Conservation (phyloP, 2,329 filamentous ascomycete species). For the Penicillium concentricum region DNA sequence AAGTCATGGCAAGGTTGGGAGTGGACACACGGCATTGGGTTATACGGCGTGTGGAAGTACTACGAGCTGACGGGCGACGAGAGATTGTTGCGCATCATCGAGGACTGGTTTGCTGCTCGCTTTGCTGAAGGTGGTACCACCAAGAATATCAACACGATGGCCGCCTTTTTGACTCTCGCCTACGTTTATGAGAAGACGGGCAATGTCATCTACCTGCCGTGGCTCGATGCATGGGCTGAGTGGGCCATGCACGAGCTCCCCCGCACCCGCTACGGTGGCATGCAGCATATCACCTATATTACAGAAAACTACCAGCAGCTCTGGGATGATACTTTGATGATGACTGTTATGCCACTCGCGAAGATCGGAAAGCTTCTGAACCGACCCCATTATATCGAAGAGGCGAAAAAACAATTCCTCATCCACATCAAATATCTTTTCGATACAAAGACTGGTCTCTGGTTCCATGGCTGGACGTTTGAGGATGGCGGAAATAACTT, state of each 20-base stretch:
- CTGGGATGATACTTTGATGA: conserved; percentile 87
- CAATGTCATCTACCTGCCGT: conserved; percentile 68
- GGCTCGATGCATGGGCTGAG: conserved; percentile 78
- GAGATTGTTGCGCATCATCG: conserved; percentile 63
- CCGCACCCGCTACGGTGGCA: conserved; percentile 67
- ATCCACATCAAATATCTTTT: conserved; percentile 77
- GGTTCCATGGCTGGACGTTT: conserved; percentile 82
- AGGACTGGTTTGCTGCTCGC: conserved; percentile 69
- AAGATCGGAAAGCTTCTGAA: conserved; percentile 73
- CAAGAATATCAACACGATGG: conserved; percentile 86
- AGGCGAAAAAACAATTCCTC: conserved; percentile 75
- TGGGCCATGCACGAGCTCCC: conserved; percentile 78
- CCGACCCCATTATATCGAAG: conserved; percentile 70
- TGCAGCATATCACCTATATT: conserved; percentile 75
- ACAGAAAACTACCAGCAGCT: conserved; percentile 70
- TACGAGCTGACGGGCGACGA: conserved; percentile 67
- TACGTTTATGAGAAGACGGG: conserved; percentile 74
- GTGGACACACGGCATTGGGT: conserved; percentile 76
- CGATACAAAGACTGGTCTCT: conserved; percentile 68
- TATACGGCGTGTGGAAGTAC: conserved; percentile 82
- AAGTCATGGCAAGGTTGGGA: conserved; percentile 77
- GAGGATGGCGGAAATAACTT: conserved; percentile 63
- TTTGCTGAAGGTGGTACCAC: conserved; percentile 70
- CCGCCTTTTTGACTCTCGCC: conserved; percentile 71
- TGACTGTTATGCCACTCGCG: conserved; percentile 77